Conservation (phyloP, 2,329 filamentous ascomycete genomes). For the Botrytis byssoidea region DNA sequence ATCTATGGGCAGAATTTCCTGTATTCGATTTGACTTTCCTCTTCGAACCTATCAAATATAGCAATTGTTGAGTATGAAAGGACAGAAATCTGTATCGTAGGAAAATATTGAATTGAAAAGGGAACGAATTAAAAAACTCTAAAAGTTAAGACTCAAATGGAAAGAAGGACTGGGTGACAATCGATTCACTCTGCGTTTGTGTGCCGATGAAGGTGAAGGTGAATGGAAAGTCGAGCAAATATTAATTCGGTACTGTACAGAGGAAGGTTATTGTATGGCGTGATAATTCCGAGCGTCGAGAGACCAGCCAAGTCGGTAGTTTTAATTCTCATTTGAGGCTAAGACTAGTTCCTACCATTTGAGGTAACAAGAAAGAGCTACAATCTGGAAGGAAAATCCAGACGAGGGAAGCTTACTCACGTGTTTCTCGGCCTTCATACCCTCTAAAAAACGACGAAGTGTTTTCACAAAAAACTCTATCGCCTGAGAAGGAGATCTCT, state of each 20-base stretch:
- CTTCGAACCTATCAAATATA: not conserved
- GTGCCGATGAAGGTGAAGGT: not conserved
- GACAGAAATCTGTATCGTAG: not conserved
- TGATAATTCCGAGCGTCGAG: not conserved
- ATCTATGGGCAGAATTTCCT: not conserved
- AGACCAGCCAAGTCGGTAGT: not conserved
- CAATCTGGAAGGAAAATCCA: not conserved
- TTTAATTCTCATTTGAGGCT: not conserved
- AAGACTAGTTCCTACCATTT: not conserved
- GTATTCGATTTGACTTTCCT: not conserved
- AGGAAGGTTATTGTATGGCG: not conserved
- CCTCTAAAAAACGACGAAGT: not conserved
- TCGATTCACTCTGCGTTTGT: not conserved
- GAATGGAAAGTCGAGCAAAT: not conserved
- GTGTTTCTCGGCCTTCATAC: not conserved
- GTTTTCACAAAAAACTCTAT: too few species aligned
- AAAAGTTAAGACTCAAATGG: not conserved
- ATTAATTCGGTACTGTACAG: not conserved
- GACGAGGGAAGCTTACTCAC: not conserved
- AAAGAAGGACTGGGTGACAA: not conserved
- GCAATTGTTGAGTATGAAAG: not conserved
- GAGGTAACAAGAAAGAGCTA: not conserved
- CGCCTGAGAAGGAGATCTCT: not conserved
- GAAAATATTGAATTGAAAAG: not conserved
- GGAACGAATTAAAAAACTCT: not conserved